Evolutionary conservation across 768 basidiomycete species (phyloP), one percentile per base, ranked within the genome.

Genomic region (Amylocystis lapponica): DNA sequence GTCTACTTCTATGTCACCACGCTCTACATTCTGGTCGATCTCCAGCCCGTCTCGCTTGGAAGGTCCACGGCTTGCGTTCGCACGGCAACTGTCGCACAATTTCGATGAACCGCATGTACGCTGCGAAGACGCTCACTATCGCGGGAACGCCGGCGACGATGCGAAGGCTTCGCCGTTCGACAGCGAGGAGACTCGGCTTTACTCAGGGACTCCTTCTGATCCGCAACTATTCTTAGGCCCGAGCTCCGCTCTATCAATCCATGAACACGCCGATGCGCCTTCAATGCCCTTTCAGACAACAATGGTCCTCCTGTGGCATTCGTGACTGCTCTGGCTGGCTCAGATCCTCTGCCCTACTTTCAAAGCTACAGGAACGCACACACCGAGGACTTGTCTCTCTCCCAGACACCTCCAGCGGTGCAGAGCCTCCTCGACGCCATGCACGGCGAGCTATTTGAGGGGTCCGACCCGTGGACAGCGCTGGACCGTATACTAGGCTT

Each of bases 391-490:
- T 5, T n/a, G 7, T 13, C 32, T n/a, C 32, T 5, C 7, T 7
- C 32, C n/a, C 14, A 33, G 32, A 6, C n/a, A 7, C 8, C 14
- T 5, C 14, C 8, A n/a, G 27, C 42, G 12, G 39, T 39, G 45
- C 19, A 45, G 29, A 47, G 33, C 33, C 27, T 51, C 14, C 23
- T 27, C 8, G 55, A 53, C 9, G 33, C 45, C 17, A 27, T 59
- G 17, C 5, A 43, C 11, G 58, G 55, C 10, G 36, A 46, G 8
- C 44, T 59, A 1, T 59, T 59, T 31, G 52, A 51, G 20, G 45
- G 42, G 9, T 43, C 52, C 7, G 50, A 59, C 27, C 55, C 50
- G 7, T 56, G 55, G 52, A 13, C 7, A 4, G 42, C 37, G 3
- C 44, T 59, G 16, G 46, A 47, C 27, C 29, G 36, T 1, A 14